Percentiles rank a stretch among this genome's conserved stretches.
phyloP scores from a whole-genome alignment of 2,329 filamentous ascomycete species.

The Rhynchosporium secalis region DNA sequence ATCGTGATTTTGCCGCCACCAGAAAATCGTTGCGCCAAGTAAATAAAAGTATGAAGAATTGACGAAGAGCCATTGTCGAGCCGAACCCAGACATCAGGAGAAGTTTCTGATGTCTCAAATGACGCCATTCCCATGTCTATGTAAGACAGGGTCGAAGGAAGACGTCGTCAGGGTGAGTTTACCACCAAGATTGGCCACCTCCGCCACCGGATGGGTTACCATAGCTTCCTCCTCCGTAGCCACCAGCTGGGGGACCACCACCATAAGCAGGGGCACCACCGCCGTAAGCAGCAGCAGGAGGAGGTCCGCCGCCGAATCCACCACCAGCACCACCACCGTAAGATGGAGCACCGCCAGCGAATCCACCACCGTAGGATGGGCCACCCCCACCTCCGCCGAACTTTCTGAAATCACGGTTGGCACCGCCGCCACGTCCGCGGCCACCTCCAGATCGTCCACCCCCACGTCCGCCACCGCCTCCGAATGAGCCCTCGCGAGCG shows the following conservation, averaged over 20 bases:
- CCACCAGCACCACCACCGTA: slow-evolving; percentile 56
- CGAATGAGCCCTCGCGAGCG: slow-evolving; percentile 84
- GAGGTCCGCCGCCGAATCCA: slow-evolving; percentile 44
- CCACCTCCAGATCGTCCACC: slow-evolving; percentile 65
- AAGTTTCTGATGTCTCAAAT: slow-evolving; percentile 31
- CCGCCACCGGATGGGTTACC: slow-evolving; percentile 55
- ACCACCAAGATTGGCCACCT: slow-evolving; percentile 57
- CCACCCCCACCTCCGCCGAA: slow-evolving; percentile 59
- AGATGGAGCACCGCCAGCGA: slow-evolving; percentile 45
- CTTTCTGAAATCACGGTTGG: slow-evolving; percentile 90
- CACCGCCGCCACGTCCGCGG: slow-evolving; percentile 67
- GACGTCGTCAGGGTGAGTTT: slow-evolving; percentile 38
- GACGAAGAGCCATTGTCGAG: slow-evolving; percentile 24
- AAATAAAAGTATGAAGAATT: slow-evolving; percentile 19
- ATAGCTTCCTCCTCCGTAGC: slow-evolving; percentile 53
- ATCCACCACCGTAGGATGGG: slow-evolving; percentile 49
- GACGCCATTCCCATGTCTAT: slow-evolving; percentile 36
- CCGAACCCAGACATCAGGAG: slow-evolving; percentile 27
- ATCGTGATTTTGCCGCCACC: slow-evolving; percentile 35
- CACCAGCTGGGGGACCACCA: slow-evolving; percentile 51
- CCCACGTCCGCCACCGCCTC: slow-evolving; percentile 68
- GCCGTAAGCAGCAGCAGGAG: slow-evolving; percentile 17
- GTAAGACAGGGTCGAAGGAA: slow-evolving; percentile 26
- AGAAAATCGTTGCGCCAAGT: slow-evolving; percentile 38
- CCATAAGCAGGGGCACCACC: slow-evolving; percentile 30